Evolutionary conservation across 2,329 filamentous ascomycete species (phyloP).

Genomic region (Didymella segeticola): DNA sequence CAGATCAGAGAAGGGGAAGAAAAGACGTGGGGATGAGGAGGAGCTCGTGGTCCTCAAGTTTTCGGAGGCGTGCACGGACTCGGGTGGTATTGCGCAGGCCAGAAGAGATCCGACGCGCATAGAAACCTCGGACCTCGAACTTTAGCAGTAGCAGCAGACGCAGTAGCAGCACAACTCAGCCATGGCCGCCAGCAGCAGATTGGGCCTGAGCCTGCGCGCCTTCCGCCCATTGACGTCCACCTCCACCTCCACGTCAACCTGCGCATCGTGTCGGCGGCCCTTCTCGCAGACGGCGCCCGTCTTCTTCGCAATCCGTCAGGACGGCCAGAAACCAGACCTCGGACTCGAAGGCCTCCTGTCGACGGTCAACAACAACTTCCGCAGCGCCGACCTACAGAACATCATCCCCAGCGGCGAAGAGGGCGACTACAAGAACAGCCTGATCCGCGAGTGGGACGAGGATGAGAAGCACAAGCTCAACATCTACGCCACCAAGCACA

Average conservation of each 20-base stretch:
- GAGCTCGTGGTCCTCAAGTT: constrained; percentile 17
- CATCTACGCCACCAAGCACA: constrained; percentile 88
- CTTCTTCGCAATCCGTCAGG: constrained; percentile 16
- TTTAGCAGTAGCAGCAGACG: too few species aligned
- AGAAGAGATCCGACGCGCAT: too few species aligned
- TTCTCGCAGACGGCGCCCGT: constrained; percentile 43
- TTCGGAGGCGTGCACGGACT: not conserved
- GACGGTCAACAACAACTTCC: constrained; percentile 26
- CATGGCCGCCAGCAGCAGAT: constrained; percentile 35
- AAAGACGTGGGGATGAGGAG: constrained; percentile 28
- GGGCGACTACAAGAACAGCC: constrained; percentile 22
- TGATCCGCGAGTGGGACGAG: constrained; percentile 38
- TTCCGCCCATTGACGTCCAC: constrained; percentile 43
- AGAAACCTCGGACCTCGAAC: too few species aligned
- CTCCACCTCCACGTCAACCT: too few species aligned
- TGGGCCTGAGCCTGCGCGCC: constrained; percentile 35
- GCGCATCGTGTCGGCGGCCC: constrained; percentile 48
- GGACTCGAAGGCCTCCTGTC: constrained; percentile 25
- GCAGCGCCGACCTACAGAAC: constrained; percentile 22
- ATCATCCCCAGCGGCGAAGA: constrained; percentile 26
- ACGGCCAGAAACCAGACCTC: constrained; percentile 14
- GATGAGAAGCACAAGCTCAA: constrained; percentile 82
- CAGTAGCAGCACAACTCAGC: constrained; percentile 19
- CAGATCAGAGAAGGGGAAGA: constrained; percentile 21
- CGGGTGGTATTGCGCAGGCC: too few species aligned